Evolutionary conservation across 129 eudicot genomes (phyloP).

Genomic region (Pseudognaphalium luteoalbum): DNA sequence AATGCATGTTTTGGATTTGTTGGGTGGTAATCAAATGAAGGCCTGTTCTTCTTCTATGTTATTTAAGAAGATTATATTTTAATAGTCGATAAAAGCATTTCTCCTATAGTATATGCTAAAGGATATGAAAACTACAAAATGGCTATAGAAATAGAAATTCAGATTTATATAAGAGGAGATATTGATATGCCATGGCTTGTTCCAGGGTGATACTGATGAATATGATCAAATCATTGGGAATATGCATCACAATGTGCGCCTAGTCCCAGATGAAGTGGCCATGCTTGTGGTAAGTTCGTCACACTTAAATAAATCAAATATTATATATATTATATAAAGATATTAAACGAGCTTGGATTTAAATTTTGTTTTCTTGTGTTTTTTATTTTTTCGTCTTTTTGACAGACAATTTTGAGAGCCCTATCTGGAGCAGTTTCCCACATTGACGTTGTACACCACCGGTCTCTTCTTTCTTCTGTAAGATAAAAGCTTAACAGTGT

Average conservation of each 20-base stretch:
- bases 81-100: too few relatives aligned
- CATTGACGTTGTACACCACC: slow-evolving; percentile 66
- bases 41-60: too few relatives aligned
- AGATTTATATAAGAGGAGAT: background rate
- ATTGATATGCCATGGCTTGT: slow-evolving; percentile 21
- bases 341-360: background rate
- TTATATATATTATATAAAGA: too few relatives aligned
- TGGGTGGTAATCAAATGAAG: too few relatives aligned
- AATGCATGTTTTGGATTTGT: too few relatives aligned
- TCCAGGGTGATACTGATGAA: slow-evolving; percentile 57
- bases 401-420: slow-evolving; percentile 79
- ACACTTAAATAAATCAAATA: slow-evolving; percentile 4
- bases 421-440: slow-evolving; percentile 72
- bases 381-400: background rate
- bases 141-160: background rate
- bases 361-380: background rate
- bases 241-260: slow-evolving; percentile 49
- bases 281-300: slow-evolving; percentile 68
- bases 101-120: too few relatives aligned
- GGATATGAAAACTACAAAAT: background rate
- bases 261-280: slow-evolving; percentile 75
- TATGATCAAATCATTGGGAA: slow-evolving; percentile 64
- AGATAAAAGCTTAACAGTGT: slow-evolving; percentile 32
- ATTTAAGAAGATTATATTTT: too few relatives aligned
- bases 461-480: slow-evolving; percentile 64